phyloP scores from a whole-genome alignment of 2,329 filamentous ascomycete genomes.

The Rhytidhysteron rufulum region DNA sequence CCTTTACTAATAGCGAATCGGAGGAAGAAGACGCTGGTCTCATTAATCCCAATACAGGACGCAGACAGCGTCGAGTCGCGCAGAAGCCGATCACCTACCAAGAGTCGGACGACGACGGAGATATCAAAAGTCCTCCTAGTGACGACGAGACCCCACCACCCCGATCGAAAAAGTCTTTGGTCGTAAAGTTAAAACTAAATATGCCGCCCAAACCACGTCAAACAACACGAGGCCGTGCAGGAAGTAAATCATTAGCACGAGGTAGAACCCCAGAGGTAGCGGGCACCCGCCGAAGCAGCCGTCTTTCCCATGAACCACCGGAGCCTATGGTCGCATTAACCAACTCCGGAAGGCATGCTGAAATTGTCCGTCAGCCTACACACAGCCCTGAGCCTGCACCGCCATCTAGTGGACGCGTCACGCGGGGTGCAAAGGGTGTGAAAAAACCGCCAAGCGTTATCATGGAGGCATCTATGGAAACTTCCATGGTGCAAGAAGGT shows the following conservation, averaged over 20 bases:
- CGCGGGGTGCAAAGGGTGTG: constrained; percentile 45
- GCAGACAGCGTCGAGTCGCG: constrained; percentile 53
- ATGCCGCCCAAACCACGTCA: constrained; percentile 7
- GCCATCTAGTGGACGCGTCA: constrained; percentile 32
- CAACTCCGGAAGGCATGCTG: constrained; percentile 55
- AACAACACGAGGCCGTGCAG: constrained; percentile 36
- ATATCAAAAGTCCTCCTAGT: constrained; percentile 36
- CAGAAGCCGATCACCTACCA: constrained; percentile 55
- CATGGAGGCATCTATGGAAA: constrained; percentile 53
- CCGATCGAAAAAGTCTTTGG: constrained; percentile 28
- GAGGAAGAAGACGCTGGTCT: constrained; percentile 48
- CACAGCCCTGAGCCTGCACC: constrained; percentile 47
- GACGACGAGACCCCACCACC: constrained; percentile 13
- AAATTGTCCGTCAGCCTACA: constrained; percentile 52
- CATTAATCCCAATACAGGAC: constrained; percentile 54
- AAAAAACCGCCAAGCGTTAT: constrained; percentile 48
- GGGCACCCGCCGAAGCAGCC: constrained; percentile 52
- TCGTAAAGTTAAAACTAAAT: constrained; percentile 41
- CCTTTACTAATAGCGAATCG: constrained; percentile 34
- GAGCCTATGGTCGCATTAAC: constrained; percentile 56
- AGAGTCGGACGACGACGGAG: constrained; percentile 47
- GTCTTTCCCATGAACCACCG: constrained; percentile 55
- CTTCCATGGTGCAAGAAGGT: constrained; percentile 32
- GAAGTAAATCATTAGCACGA: constrained; percentile 30
- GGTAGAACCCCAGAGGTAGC: constrained; percentile 35